Base-by-base conservation (phyloP, 2,329 filamentous ascomycete species). In the Dothideomycetes sp. region DNA sequence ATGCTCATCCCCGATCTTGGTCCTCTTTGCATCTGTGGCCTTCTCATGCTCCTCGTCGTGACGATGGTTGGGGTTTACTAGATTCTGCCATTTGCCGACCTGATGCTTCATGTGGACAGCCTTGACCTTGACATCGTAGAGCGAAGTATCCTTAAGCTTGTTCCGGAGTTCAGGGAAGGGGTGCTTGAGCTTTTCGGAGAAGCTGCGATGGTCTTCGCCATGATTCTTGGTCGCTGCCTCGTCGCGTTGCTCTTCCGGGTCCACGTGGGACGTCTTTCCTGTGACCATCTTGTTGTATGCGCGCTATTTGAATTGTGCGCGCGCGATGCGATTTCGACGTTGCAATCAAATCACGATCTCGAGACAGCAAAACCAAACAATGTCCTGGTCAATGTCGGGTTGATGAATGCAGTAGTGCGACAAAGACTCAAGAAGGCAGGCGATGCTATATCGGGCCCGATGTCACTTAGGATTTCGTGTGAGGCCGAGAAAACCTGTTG, bases 11-110 rank as follows among this genome's bases (percentile, higher is more conserved):
- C 73, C 71, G 35, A 91, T 81, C 12, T 65, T 71, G 15, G 71
- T 74, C 44, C 91, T 76, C 65, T 94, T 94, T 10, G 73, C 74
- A 58, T 96, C 89, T 30, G 84, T 89, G 8, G 63, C 69, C 60
- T 89, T 71, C 59, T 96, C 91, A 58, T 96, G 88, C 50, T 82
- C 82, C 62, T 96, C 89, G 57, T 95, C 89, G 58, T 95, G 89
- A 41, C 89, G 82, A 60, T 96, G 89, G 48, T 93, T 84, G 17
- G 74, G 69, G 55, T 95, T 96, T 64, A 94, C 74, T 46, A 81
- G 58, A 51, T 82, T 81, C 51, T 67, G 66, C 46, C 80, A 71
- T 51, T 82, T 82, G 46, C 77, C 77, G 20, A 80, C 57, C 46
- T 75, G 75, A 56, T 78, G 66, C 59, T 78, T 80, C 33, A 76